These are phyloP conservation scores for Fremontodendron californicum DNA, from an alignment of 345 rosid genomes.

Conservation along the genomic window DNA sequence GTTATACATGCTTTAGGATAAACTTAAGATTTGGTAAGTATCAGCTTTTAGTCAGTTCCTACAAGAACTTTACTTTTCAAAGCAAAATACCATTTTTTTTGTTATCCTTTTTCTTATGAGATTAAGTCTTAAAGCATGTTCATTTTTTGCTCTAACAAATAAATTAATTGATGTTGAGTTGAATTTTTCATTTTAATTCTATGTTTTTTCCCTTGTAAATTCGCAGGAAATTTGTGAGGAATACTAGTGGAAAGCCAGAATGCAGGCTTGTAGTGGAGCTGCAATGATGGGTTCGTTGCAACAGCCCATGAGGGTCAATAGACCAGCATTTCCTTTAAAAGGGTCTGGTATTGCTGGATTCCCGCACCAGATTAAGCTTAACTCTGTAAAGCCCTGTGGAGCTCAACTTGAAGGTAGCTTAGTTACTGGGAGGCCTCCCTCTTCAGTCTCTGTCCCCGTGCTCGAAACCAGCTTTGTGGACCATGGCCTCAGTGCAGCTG, in stretches of 20 bases:
- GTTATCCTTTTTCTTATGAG: background rate
- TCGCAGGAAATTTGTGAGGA: conserved; percentile 6
- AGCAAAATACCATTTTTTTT: background rate
- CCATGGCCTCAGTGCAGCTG: conserved; percentile 59
- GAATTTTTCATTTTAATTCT: background rate
- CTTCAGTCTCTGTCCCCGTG: conserved; percentile 48
- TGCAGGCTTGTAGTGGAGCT: conserved; percentile 58
- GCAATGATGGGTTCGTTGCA: conserved; percentile 56
- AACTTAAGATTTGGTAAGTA: background rate
- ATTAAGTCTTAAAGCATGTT: background rate
- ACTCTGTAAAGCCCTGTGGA: conserved; percentile 33
- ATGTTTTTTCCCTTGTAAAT: background rate
- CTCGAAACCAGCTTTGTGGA: conserved; percentile 53
- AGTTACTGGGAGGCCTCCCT: conserved; percentile 46
- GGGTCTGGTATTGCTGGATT: conserved; percentile 30
- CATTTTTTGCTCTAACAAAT: background rate
- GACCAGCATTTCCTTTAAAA: conserved; percentile 28
- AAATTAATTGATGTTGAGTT: background rate
- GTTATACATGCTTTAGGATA: background rate
- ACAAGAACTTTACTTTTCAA: background rate
- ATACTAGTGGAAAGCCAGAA: conserved; percentile 15
- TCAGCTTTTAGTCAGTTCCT: background rate
- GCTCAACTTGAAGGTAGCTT: conserved; percentile 44
- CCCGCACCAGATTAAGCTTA: conserved; percentile 40
- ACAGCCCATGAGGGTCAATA: conserved; percentile 43